Base-by-base conservation (phyloP, 2,329 filamentous ascomycete genomes). In the Ophiognomonia clavigignenti-juglandacearum region DNA sequence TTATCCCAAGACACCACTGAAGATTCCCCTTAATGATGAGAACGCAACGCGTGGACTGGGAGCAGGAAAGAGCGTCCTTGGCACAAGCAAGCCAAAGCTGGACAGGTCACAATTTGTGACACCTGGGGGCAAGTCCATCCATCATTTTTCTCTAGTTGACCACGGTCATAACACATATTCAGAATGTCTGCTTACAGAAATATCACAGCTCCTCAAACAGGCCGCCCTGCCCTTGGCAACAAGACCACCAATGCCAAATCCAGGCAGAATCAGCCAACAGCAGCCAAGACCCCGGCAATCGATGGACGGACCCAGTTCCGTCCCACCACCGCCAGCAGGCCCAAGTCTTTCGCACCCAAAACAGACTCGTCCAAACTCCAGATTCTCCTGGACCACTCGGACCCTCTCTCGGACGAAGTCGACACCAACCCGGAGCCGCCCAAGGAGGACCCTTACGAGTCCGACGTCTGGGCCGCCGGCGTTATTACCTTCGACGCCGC, bases 241-340 rank as follows among this genome's bases (percentile, higher is more conserved):
- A 98, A 98, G 68, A 97, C 92, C 1, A 97, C 93, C 43, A 98
- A 98, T 65, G 89, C 88, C 45, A 97, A 95, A 72, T 78, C 84
- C 50, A 80, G 74, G 61, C 75, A 74, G 41, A 77, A 82, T 55
- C 83, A 86, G 53, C 83, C 82, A 4, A 79, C 79, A 6, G 83
- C 78, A 24, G 83, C 78, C 26, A 85, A 83, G 57, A 52, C 50
- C 1, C 46, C 50, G n/a, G 45, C 41, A 32, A 14, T 76, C 34
- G 82, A 83, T 6, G 34, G 34, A 53, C 85, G 83, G 64, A 80
- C 80, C 1, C 76, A 80, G 48, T 64, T 71, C 16, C 83, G 80
- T 53, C 77, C 72, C 9, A 83, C 79, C 14, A 72, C 70, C 3
- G 71, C 74, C 4, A 82, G 84, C 48, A 78, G 75, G 53, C 71